These are phyloP conservation scores for Colletotrichum aenigma DNA, from an alignment of 2,329 filamentous ascomycete genomes.

Conservation along the genomic window DNA sequence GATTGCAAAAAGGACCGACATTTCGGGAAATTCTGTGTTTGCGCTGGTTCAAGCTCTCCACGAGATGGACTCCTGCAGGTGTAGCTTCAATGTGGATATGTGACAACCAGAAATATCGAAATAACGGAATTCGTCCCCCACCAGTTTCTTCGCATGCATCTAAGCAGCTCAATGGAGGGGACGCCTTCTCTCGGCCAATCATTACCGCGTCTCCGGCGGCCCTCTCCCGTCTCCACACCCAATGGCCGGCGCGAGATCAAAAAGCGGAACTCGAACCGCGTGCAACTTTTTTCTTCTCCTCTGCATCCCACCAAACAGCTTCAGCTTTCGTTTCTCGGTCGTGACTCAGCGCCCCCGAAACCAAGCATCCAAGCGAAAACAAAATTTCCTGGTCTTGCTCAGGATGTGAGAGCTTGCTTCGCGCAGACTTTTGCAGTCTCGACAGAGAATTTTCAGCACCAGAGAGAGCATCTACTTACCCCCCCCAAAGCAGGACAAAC, in stretches of 20 bases:
- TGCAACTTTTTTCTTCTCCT: not conserved
- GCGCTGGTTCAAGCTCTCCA: not conserved
- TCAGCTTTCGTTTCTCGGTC: not conserved
- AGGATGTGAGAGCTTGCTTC: constrained; percentile 22
- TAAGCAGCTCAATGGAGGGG: constrained; percentile 9
- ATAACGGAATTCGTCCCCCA: constrained; percentile 16
- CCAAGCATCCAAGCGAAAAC: not conserved
- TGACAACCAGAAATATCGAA: not conserved
- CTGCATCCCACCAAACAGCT: not conserved
- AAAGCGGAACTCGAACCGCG: constrained; percentile 14
- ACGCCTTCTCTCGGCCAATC: constrained; percentile 5
- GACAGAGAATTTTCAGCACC: not conserved
- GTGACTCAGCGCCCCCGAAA: not conserved
- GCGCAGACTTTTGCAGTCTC: constrained; percentile 15
- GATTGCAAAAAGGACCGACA: constrained; percentile 67
- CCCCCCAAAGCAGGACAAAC: not conserved
- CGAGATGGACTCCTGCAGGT: not conserved
- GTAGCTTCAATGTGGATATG: not conserved
- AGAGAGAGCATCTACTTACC: not conserved
- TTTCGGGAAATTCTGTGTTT: constrained; percentile 22
- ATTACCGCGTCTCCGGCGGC: constrained; percentile 12
- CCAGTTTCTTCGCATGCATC: constrained; percentile 4
- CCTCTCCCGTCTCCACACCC: not conserved
- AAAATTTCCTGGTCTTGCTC: not conserved
- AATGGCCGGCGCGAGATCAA: constrained; percentile 7